A percentile compares a stretch with the other conserved stretches of the same genome.
Evolutionary conservation across 495 filamentous ascomycete species (phyloP).

Genomic region (Ramalina intermedia): DNA sequence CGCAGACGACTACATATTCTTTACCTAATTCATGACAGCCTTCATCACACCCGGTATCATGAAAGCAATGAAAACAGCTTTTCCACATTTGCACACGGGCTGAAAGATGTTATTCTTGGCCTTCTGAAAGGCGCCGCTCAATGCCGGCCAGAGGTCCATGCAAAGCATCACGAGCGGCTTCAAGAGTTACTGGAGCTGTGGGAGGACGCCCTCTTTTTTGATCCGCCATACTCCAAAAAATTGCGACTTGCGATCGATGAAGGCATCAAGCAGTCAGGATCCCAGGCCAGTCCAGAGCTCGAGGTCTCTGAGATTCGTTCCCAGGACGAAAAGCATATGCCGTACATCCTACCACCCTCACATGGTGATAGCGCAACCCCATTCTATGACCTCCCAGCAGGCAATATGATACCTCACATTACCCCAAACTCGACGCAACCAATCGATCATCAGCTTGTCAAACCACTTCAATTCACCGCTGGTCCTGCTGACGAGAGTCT

Average conservation of each 20-base stretch:
- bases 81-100: conserved; percentile 39
- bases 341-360: conserved; percentile 55
- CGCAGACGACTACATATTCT: conserved; percentile 63
- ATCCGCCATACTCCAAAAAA: conserved; percentile 39
- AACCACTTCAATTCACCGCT: conserved; percentile 56
- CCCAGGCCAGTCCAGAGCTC: not conserved
- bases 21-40: conserved; percentile 68
- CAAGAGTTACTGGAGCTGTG: conserved; percentile 57
- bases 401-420: conserved; percentile 65
- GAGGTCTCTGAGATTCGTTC: not conserved
- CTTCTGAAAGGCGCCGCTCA: conserved; percentile 48
- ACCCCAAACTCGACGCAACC: conserved; percentile 59
- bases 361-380: conserved; percentile 66
- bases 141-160: conserved; percentile 39
- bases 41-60: conserved; percentile 65
- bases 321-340: conserved; percentile 34
- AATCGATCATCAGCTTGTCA: conserved; percentile 56
- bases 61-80: conserved; percentile 10
- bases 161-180: conserved; percentile 47
- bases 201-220: conserved; percentile 55
- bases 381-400: conserved; percentile 77
- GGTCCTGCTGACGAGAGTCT: conserved; percentile 58
- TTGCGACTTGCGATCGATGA: conserved; percentile 37
- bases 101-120: conserved; percentile 46
- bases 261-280: not conserved